Conservation (phyloP, 805 yeast genomes). For the Ogataea corticis region DNA sequence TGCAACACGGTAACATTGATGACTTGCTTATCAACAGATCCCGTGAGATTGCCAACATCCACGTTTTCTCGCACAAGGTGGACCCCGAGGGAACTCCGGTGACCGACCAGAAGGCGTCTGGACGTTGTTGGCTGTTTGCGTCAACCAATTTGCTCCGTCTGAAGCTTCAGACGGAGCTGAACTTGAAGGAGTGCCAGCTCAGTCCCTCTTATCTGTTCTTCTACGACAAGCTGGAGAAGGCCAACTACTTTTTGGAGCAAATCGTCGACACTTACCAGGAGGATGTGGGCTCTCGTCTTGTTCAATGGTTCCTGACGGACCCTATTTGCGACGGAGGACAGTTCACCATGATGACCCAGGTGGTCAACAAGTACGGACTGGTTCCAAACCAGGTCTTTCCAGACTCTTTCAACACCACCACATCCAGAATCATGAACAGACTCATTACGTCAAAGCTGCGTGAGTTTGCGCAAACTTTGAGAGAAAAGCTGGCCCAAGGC, state of each 20-base stretch:
- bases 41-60: constrained; percentile 31
- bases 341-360: constrained; percentile 77
- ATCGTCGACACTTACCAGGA: constrained; percentile 67
- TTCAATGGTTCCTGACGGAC: constrained; percentile 61
- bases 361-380: constrained; percentile 77
- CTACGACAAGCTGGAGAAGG: constrained; percentile 84
- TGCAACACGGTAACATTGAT: constrained; percentile 39
- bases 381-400: constrained; percentile 76
- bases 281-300: constrained; percentile 67
- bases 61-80: constrained; percentile 44
- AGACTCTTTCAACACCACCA: constrained; percentile 59
- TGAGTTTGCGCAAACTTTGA: constrained; percentile 72
- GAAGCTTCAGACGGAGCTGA: constrained; percentile 58
- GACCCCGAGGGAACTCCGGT: constrained; percentile 60
- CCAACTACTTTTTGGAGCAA: constrained; percentile 77
- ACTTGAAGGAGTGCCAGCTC: constrained; percentile 67
- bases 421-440: constrained; percentile 54
- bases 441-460: constrained; percentile 69
- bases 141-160: constrained; percentile 72
- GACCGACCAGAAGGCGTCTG: constrained; percentile 72
- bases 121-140: constrained; percentile 90
- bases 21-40: constrained; percentile 40
- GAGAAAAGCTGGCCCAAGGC: constrained; percentile 45
- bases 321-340: constrained; percentile 89
- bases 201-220: constrained; percentile 81